These are phyloP conservation scores for Acanthamoeba culbertsoni DNA, from an alignment of 208 protist species.

Conservation along the genomic window DNA sequence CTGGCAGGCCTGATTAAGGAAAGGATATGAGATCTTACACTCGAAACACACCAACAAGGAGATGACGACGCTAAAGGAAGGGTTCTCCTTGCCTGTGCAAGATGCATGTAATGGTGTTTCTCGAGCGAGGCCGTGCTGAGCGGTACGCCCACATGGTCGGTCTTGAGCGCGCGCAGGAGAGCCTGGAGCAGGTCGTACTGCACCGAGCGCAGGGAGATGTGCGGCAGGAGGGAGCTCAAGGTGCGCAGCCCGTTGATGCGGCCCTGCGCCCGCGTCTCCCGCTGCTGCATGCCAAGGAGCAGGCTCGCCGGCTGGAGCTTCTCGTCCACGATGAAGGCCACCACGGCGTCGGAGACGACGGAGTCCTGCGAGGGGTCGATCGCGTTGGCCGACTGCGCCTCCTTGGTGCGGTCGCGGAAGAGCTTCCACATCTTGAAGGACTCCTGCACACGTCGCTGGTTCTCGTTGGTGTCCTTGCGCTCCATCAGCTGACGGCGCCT, in stretches of 20 bases:
- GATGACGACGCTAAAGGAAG: no score
- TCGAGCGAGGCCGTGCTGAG: not conserved
- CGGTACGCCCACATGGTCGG: not conserved
- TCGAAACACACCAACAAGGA: no score
- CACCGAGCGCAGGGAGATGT: not conserved
- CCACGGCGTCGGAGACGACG: not conserved
- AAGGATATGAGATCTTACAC: no score
- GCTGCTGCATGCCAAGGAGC: not conserved
- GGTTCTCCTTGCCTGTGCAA: not conserved
- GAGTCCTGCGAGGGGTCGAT: not conserved
- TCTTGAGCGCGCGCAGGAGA: not conserved
- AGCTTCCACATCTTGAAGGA: slow-evolving; percentile 59
- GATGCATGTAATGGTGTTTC: slow-evolving; percentile 22
- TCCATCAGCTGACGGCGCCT: not conserved
- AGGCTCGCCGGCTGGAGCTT: not conserved
- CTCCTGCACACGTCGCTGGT: slow-evolving; percentile 35
- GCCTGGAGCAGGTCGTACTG: not conserved
- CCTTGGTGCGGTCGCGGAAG: slow-evolving; percentile 40
- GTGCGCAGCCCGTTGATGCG: not conserved
- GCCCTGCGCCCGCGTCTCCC: not conserved
- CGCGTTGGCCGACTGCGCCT: not conserved
- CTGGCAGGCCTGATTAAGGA: no score
- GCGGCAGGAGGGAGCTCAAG: not conserved
- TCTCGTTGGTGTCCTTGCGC: slow-evolving; percentile 46
- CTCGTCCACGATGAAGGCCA: slow-evolving; percentile 23